A percentile compares a stretch with the other conserved stretches of the same genome.
Evolutionary conservation across 805 yeast genomes (phyloP).

Genomic region (Schizosaccharomyces octosporus): DNA sequence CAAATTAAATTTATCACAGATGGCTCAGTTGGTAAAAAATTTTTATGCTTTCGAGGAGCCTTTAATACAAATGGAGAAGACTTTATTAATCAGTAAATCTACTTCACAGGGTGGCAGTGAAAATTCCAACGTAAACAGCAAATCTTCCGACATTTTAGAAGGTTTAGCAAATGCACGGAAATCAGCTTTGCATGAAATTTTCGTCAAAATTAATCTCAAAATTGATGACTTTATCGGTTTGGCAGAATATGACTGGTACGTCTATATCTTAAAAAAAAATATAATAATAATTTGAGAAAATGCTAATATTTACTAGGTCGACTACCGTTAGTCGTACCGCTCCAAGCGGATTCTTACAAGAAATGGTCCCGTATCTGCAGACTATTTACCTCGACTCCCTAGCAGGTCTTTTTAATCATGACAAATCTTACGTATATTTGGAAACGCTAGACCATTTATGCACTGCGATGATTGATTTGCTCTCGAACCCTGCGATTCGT

Average conservation of each 20-base stretch:
- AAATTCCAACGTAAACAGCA: not conserved
- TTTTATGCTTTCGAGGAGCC: slow-evolving; percentile 18
- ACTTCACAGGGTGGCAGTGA: not conserved
- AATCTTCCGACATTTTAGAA: slow-evolving; percentile 4
- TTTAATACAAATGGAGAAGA: slow-evolving; percentile 16
- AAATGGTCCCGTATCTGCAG: slow-evolving; percentile 63
- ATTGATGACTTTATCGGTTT: slow-evolving; percentile 59
- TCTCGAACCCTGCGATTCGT: slow-evolving; percentile 26
- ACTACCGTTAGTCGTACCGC: slow-evolving; percentile 21
- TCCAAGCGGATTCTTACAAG: slow-evolving; percentile 54
- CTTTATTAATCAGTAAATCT: not conserved
- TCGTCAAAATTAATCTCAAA: slow-evolving; percentile 58
- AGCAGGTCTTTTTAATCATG: slow-evolving; percentile 51
- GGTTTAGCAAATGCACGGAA: slow-evolving; percentile 23
- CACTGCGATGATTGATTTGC: slow-evolving; percentile 34
- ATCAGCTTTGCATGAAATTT: slow-evolving; percentile 55
- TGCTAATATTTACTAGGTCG: slow-evolving; percentile 6
- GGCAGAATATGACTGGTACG: slow-evolving; percentile 66
- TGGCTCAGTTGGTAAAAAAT: slow-evolving; percentile 54
- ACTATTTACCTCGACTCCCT: slow-evolving; percentile 70
- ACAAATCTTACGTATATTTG: slow-evolving; percentile 56
- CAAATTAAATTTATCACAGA: slow-evolving; percentile 57
- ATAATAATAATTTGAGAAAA: no score
- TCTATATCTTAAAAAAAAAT: not conserved
- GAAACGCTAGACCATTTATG: slow-evolving; percentile 72